A percentile compares a stretch with the other conserved stretches of the same genome.
Evolutionary conservation across 2,329 filamentous ascomycete species (phyloP).

Genomic region (Aaosphaeria pasadenensis): DNA sequence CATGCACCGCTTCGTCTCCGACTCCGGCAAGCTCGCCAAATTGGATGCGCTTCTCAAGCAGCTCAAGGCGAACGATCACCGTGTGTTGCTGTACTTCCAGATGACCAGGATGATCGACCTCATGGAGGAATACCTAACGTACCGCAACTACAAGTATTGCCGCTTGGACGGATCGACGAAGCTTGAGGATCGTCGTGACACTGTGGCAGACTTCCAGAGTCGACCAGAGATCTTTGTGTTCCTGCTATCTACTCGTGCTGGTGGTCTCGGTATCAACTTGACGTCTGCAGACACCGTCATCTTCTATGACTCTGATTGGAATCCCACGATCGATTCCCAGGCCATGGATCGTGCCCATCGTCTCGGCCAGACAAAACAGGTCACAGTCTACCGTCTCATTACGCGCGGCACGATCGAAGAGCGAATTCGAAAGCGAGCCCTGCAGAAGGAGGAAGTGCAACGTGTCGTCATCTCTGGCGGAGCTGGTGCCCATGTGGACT

Average conservation of each 20-base stretch:
- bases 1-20: conserved; percentile 96
- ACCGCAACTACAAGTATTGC: conserved; percentile 98
- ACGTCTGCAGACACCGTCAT: conserved; percentile 1
- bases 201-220: conserved; percentile 94
- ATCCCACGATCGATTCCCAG: conserved; percentile 96
- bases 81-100: conserved; percentile 97
- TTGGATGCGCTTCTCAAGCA: conserved; percentile 82
- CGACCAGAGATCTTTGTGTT: conserved; percentile 96
- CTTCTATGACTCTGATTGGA: conserved; percentile 46
- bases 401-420: conserved; percentile 97
- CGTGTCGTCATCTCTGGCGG: conserved; percentile 94
- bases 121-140: conserved; percentile 98
- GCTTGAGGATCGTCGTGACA: conserved; percentile 93
- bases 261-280: conserved; percentile 54
- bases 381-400: conserved; percentile 96
- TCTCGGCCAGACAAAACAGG: conserved; percentile 91
- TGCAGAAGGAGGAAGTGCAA: conserved; percentile 98
- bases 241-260: conserved; percentile 89
- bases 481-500: conserved; percentile 80
- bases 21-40: conserved; percentile 92
- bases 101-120: conserved; percentile 99
- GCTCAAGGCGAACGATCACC: conserved; percentile 88
- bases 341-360: conserved; percentile 99
- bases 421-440: conserved; percentile 90
- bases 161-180: conserved; percentile 96